Percentiles rank a stretch among this genome's conserved stretches.
phyloP scores from a whole-genome alignment of 2,329 filamentous ascomycete genomes.

The Rosellinia necatrix region DNA sequence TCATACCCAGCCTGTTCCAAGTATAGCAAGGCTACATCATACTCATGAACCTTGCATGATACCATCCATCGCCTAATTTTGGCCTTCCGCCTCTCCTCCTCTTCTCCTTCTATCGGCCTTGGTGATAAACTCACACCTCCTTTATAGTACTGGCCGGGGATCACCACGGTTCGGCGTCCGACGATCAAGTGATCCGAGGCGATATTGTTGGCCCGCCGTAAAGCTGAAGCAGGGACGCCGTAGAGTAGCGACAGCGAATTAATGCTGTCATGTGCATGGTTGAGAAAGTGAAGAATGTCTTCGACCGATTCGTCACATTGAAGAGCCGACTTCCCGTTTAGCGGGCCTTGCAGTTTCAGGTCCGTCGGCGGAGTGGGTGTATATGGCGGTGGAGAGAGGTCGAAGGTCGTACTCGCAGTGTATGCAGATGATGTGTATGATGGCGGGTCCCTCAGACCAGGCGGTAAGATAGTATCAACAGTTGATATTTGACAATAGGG shows the following conservation, averaged over 20 bases:
- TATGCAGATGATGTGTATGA: slow-evolving; percentile 57
- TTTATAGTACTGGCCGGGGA: slow-evolving; percentile 72
- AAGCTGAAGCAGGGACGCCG: slow-evolving; percentile 63
- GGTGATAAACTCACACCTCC: slow-evolving; percentile 71
- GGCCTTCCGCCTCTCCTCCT: slow-evolving; percentile 71
- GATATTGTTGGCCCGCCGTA: slow-evolving; percentile 71
- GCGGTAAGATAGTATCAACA: slow-evolving; percentile 58
- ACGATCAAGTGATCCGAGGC: slow-evolving; percentile 72
- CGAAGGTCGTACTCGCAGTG: slow-evolving; percentile 34
- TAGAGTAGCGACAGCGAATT: slow-evolving; percentile 73
- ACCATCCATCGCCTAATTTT: slow-evolving; percentile 80
- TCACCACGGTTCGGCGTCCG: slow-evolving; percentile 70
- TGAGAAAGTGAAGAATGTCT: slow-evolving; percentile 76
- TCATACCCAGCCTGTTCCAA: slow-evolving; percentile 72
- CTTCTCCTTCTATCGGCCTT: slow-evolving; percentile 72
- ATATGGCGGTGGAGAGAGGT: slow-evolving; percentile 47
- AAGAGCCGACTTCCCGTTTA: slow-evolving; percentile 39
- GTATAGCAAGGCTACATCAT: slow-evolving; percentile 75
- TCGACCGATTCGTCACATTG: slow-evolving; percentile 47
- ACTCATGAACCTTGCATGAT: slow-evolving; percentile 75
- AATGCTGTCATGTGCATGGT: slow-evolving; percentile 70
- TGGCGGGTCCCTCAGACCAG: slow-evolving; percentile 71
- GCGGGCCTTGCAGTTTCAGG: slow-evolving; percentile 10
- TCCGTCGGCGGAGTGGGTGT: slow-evolving; percentile 35
- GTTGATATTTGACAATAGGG: slow-evolving; percentile 77